Evolutionary conservation across 208 protist genomes (phyloP), one percentile per base, ranked within the genome.

Genomic region (Leishmania guyanensis): DNA sequence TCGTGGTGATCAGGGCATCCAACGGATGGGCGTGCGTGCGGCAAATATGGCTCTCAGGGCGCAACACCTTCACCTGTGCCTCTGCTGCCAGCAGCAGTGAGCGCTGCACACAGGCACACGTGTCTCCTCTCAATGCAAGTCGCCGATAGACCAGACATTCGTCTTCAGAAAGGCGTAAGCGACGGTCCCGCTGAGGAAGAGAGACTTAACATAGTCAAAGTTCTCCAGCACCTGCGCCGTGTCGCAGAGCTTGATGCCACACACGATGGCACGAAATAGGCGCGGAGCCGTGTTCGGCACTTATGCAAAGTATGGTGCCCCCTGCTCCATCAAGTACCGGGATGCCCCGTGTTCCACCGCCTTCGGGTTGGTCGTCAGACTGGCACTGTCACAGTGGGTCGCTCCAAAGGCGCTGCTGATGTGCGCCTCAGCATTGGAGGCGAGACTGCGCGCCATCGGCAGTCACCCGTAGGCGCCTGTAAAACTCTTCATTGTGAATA

Each of bases 171-270:
- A 99, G 4, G 99, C 99, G 93, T 98, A 99, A 16, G 97, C 98
- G 98, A 99, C 99, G 82, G 96, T 99, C 48, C 99, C 99, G 77
- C 99, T 98, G 85, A 99, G 99, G 80, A 99, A 97, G 72, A 99
- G 97, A 72, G 97, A 89, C 86, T 99, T 92, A 56, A 99, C 98
- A 84, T 98, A 98, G 80, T 98, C 96, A 36, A 99, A 78, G 87
- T 99, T 99, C 53, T 99, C 92, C 82, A 99, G 99, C 12, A 99
- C 88, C 85, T 98, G 94, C 78, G 99, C 99, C 94, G 99, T 99
- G 87, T 99, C 99, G 68, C 91, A 94, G 50, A 99, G 98, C 91
- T 99, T 99, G 65, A 98, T 97, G 74, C 99, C 95, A 36, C 95
- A 93, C 71, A 97, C 91, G 82, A 99, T 99, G 75, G 99, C 98